Conservation (phyloP, 2,329 filamentous ascomycete genomes). For the Neopestalotiopsis sp. region DNA sequence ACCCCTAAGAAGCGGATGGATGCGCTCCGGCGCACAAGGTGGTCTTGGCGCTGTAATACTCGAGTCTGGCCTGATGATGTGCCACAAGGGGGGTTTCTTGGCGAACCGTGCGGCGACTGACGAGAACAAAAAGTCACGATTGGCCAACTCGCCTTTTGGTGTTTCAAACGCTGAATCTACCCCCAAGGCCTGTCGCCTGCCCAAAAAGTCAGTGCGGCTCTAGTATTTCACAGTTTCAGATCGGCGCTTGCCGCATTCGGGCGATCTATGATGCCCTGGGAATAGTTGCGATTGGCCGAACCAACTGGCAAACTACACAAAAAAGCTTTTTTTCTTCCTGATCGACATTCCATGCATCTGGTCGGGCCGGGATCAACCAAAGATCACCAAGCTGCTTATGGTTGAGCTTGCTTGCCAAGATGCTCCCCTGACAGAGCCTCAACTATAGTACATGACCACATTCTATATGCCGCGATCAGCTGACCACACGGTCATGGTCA, state of each 20-base stretch:
- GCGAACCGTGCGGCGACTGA: not conserved
- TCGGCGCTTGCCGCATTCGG: constrained; percentile 12
- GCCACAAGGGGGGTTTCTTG: constrained; percentile 13
- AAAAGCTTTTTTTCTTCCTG: not conserved
- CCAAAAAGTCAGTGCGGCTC: constrained; percentile 13
- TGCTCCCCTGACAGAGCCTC: not conserved
- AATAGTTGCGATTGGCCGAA: constrained; percentile 15
- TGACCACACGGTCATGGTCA: not conserved
- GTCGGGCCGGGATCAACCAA: not conserved
- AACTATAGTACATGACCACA: not conserved
- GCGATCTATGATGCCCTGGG: not conserved
- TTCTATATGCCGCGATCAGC: not conserved
- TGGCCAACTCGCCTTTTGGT: not conserved
- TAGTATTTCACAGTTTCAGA: constrained; percentile 7
- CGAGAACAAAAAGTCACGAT: not conserved
- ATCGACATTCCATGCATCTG: not conserved
- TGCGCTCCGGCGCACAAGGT: not conserved
- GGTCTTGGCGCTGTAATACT: constrained; percentile 14
- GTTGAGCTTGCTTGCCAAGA: constrained; percentile 8
- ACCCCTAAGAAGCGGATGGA: constrained; percentile 1
- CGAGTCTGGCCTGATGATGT: constrained; percentile 19
- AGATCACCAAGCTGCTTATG: not conserved
- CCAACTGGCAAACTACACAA: not conserved
- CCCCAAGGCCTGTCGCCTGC: not conserved
- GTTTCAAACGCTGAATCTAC: constrained; percentile 1